Percentiles rank a stretch among this genome's conserved stretches.
phyloP scores from a whole-genome alignment of 345 rosid genomes.

The rapeseed (Brassica napus) region DNA sequence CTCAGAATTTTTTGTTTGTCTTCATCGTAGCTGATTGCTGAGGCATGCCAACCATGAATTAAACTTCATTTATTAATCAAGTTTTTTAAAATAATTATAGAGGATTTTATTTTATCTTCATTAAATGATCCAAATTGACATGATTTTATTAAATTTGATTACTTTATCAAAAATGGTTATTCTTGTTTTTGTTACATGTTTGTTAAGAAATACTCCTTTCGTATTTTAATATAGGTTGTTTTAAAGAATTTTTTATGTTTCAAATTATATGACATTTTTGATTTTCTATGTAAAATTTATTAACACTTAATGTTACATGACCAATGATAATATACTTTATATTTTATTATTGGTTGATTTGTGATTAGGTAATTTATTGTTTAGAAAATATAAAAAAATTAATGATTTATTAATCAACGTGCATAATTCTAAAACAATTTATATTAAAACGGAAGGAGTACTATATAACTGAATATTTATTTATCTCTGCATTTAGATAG shows the following conservation, averaged over 20 bases:
- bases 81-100: not conserved
- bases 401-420: no score
- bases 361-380: no score
- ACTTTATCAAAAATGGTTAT: not conserved
- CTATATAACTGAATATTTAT: not conserved
- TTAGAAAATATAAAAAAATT: no score
- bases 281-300: no score
- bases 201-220: not conserved
- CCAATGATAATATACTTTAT: no score
- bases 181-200: not conserved
- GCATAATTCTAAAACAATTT: no score
- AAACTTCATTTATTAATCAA: not conserved
- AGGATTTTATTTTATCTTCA: not conserved
- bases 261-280: no score
- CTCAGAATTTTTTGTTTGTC: not conserved
- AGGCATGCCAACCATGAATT: conserved; percentile 22
- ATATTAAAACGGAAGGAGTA: no score
- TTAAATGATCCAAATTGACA: conserved; percentile 2
- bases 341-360: no score
- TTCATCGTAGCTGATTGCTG: conserved; percentile 23
- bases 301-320: no score
- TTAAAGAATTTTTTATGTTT: no score
- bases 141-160: not conserved
- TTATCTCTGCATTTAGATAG: not conserved
- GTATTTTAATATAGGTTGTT: no score